These are phyloP conservation scores for Euphorbia pulcherrima DNA, from an alignment of 345 rosid genomes.

Conservation along the genomic window DNA sequence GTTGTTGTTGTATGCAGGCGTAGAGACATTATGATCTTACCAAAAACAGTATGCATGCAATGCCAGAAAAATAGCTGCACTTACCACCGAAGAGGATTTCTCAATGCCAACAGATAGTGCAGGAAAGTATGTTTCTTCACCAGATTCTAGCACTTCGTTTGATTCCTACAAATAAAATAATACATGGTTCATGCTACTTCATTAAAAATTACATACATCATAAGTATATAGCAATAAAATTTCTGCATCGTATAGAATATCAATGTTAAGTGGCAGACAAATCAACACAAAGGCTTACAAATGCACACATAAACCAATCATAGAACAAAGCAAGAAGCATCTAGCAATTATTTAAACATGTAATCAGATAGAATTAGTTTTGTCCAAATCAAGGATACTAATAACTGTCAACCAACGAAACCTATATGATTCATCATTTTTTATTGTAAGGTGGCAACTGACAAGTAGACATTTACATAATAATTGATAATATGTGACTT, in stretches of 20 bases:
- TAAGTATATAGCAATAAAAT: neutral
- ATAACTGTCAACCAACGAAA: neutral
- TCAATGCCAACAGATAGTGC: constrained; percentile 64
- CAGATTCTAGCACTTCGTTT: constrained; percentile 59
- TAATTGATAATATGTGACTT: neutral
- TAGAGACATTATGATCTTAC: neutral
- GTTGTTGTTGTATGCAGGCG: no score
- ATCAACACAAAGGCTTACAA: no score
- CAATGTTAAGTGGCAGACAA: neutral
- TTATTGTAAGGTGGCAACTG: neutral
- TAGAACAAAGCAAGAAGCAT: neutral
- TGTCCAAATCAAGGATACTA: neutral
- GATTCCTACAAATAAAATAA: constrained; percentile 49
- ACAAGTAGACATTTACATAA: neutral
- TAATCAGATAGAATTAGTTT: neutral
- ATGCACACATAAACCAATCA: neutral
- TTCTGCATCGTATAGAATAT: neutral
- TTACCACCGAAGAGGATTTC: constrained; percentile 74
- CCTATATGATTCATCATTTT: neutral
- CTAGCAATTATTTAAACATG: neutral
- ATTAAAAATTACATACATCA: neutral
- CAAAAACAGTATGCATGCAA: constrained; percentile 4
- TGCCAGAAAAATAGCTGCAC: neutral
- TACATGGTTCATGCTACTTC: constrained; percentile 13
- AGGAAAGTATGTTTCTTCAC: constrained; percentile 83